These are phyloP conservation scores for Porcisia deanei DNA, from an alignment of 208 protist genomes.

Conservation along the genomic window DNA sequence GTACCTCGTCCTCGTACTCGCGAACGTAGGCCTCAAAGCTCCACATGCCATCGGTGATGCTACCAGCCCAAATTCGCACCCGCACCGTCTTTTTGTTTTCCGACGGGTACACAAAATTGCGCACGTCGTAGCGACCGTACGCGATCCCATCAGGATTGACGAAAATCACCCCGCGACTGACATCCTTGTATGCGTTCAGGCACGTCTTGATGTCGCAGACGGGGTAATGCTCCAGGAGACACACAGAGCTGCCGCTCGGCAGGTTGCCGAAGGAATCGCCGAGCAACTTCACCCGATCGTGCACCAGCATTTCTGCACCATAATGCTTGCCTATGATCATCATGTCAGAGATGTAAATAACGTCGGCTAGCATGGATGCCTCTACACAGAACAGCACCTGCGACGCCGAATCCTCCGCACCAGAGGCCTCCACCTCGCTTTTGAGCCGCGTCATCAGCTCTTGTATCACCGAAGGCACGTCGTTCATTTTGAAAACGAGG, in stretches of 20 bases:
- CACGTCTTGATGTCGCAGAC: conserved; percentile 63
- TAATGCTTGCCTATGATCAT: conserved; percentile 55
- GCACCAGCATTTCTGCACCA: conserved; percentile 57
- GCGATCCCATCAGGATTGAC: conserved; percentile 80
- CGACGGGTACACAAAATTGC: conserved; percentile 73
- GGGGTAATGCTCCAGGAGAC: conserved; percentile 67
- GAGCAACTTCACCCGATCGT: conserved; percentile 65
- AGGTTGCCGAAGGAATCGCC: conserved; percentile 55
- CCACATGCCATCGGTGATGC: conserved; percentile 42
- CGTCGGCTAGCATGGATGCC: conserved; percentile 57
- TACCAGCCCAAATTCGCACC: conserved; percentile 70
- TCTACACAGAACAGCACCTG: conserved; percentile 67
- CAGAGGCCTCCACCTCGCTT: conserved; percentile 17
- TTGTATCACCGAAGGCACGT: conserved; percentile 24
- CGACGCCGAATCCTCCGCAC: conserved; percentile 9
- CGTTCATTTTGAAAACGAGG: conserved; percentile 58
- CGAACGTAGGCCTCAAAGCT: conserved; percentile 70
- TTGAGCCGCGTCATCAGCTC: conserved; percentile 39
- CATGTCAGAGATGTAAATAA: conserved; percentile 85
- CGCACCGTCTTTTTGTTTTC: conserved; percentile 66
- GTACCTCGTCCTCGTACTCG: conserved; percentile 53
- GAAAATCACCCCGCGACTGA: conserved; percentile 70
- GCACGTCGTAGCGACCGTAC: conserved; percentile 67
- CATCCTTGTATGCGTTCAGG: conserved; percentile 43
- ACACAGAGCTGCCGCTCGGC: conserved; percentile 34